Percentiles rank a stretch among this genome's conserved stretches.
phyloP scores from a whole-genome alignment of 805 yeast species.

The Metschnikowia baotianmanensis region DNA sequence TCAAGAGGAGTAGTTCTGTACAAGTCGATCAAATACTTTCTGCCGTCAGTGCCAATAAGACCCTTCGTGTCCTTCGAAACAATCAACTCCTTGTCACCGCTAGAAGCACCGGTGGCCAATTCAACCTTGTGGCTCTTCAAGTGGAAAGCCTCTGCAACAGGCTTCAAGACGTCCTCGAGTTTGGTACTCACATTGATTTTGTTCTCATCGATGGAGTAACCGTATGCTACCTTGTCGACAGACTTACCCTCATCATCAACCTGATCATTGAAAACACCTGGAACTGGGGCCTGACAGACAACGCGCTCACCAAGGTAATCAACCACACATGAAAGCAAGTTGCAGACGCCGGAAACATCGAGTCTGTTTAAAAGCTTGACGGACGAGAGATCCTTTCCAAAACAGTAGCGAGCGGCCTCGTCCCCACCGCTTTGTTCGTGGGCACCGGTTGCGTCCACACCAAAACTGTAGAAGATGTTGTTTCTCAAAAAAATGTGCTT shows the following conservation, averaged over 20 bases:
- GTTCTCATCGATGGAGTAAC: constrained; percentile 61
- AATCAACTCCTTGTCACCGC: constrained; percentile 45
- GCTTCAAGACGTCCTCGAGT: constrained; percentile 55
- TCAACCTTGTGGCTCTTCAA: constrained; percentile 65
- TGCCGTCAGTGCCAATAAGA: constrained; percentile 77
- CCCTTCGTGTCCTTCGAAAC: constrained; percentile 85
- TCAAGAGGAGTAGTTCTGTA: constrained; percentile 85
- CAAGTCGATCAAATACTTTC: constrained; percentile 81
- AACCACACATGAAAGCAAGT: constrained; percentile 78
- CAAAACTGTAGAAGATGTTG: constrained; percentile 84
- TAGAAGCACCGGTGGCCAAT: constrained; percentile 41
- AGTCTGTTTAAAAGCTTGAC: constrained; percentile 65
- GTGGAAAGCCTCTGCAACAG: constrained; percentile 73
- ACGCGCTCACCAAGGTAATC: constrained; percentile 89
- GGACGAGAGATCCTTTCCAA: constrained; percentile 74
- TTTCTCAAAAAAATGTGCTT: constrained; percentile 72
- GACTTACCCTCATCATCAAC: constrained; percentile 17
- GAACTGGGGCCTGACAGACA: constrained; percentile 93
- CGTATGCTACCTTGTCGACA: constrained; percentile 59
- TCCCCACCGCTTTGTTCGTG: constrained; percentile 72
- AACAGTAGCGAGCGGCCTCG: constrained; percentile 80
- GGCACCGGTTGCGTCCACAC: constrained; percentile 60
- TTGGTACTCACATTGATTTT: constrained; percentile 48
- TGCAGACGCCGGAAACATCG: constrained; percentile 61
- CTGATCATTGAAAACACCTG: constrained; percentile 68